These are phyloP conservation scores for Neurospora sp. DNA, from an alignment of 2,329 filamentous ascomycete genomes.

Conservation along the genomic window DNA sequence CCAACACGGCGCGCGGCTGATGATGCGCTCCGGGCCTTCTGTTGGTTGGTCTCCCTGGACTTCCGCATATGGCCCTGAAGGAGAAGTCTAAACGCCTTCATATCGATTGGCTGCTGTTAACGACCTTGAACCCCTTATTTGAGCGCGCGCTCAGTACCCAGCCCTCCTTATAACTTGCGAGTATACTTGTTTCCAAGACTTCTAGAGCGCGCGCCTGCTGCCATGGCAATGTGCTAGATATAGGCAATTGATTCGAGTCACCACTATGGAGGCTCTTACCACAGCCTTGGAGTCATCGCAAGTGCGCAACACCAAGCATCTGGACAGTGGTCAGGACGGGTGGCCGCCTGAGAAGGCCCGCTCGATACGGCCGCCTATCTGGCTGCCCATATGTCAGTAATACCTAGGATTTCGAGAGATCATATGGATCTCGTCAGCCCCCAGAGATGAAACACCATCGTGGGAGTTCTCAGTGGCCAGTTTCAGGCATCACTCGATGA, in stretches of 20 bases:
- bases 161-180: background rate
- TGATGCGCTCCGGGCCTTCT: slow-evolving; percentile 13
- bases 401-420: background rate
- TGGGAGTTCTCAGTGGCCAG: background rate
- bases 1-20: slow-evolving; percentile 16
- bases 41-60: slow-evolving; percentile 11
- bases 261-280: background rate
- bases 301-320: background rate
- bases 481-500: background rate
- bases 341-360: background rate
- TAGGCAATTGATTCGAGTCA: background rate
- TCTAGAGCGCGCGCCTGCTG: slow-evolving; percentile 18
- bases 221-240: slow-evolving; percentile 4
- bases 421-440: background rate
- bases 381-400: background rate
- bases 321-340: background rate
- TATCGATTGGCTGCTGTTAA: slow-evolving; percentile 12
- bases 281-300: background rate
- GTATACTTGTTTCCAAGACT: background rate
- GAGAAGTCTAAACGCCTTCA: background rate
- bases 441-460: background rate
- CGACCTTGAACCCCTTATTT: background rate
- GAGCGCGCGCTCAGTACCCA: background rate
- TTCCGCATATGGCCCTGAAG: slow-evolving; percentile 1
- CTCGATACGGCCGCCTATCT: background rate